Evolutionary conservation across 768 basidiomycete genomes (phyloP).

Genomic region (Kwoniella dendrophila): DNA sequence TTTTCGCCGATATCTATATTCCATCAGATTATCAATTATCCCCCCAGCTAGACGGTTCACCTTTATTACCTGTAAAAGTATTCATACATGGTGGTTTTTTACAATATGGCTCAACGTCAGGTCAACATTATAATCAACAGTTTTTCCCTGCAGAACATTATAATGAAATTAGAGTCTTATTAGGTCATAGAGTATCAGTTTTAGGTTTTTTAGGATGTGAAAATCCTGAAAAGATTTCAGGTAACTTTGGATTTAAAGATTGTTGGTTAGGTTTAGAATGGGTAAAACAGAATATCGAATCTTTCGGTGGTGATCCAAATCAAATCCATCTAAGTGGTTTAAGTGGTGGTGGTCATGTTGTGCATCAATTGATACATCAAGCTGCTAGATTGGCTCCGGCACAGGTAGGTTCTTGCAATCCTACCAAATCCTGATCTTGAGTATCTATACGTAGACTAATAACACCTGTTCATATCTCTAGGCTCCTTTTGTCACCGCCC

Average conservation of each 20-base stretch:
- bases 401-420: constrained; percentile 18
- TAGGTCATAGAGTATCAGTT: constrained; percentile 74
- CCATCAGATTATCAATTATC: constrained; percentile 56
- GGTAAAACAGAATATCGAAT: constrained; percentile 68
- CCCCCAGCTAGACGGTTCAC: constrained; percentile 6
- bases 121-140: constrained; percentile 66
- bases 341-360: constrained; percentile 74
- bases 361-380: constrained; percentile 73
- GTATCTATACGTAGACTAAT: background rate
- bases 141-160: constrained; percentile 66
- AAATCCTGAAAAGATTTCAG: constrained; percentile 64
- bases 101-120: constrained; percentile 76
- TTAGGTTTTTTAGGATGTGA: constrained; percentile 76
- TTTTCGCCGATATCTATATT: constrained; percentile 62
- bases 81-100: constrained; percentile 81
- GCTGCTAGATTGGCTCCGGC: constrained; percentile 66
- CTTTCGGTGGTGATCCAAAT: constrained; percentile 69
- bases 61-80: constrained; percentile 66
- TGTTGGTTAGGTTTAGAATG: constrained; percentile 77
- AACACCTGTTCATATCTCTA: constrained; percentile 36
- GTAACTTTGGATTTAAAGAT: constrained; percentile 84
- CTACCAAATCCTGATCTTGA: background rate
- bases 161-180: constrained; percentile 71
- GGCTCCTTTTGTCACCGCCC: constrained; percentile 69
- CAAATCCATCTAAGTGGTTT: constrained; percentile 69